phyloP scores from a whole-genome alignment of 805 yeast genomes.

The Zygoascus tannicola region DNA sequence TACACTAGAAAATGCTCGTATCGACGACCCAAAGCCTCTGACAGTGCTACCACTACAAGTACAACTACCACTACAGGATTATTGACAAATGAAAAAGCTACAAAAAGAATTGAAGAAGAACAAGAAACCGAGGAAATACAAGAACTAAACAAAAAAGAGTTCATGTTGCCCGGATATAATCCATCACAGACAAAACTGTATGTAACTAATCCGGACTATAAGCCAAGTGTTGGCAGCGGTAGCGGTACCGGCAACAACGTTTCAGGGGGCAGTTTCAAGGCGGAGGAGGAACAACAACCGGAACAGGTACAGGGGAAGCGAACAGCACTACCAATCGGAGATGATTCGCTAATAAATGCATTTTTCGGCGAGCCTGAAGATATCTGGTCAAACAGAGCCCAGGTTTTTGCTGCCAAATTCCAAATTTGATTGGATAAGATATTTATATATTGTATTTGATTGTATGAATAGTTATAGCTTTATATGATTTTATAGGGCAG shows the following conservation, averaged over 20 bases:
- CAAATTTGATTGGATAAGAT: no score
- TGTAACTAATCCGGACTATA: conserved; percentile 11
- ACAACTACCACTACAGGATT: background rate
- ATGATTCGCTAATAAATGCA: background rate
- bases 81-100: background rate
- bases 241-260: no score
- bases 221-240: background rate
- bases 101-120: background rate
- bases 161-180: conserved; percentile 16
- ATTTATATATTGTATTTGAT: no score
- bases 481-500: no score
- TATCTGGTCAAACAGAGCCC: conserved; percentile 14
- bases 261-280: background rate
- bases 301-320: conserved; percentile 1
- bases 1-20: conserved; percentile 17
- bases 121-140: background rate
- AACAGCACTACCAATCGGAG: conserved; percentile 7
- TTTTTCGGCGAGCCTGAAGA: background rate
- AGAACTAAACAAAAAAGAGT: conserved; percentile 3
- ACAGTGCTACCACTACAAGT: background rate
- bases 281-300: background rate
- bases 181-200: conserved; percentile 10
- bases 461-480: no score
- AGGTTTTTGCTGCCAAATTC: conserved; percentile 9
- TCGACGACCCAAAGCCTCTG: background rate